These are phyloP conservation scores for Nakaseomyces sp. DNA, from an alignment of 1,139 yeast genomes.

Conservation along the genomic window DNA sequence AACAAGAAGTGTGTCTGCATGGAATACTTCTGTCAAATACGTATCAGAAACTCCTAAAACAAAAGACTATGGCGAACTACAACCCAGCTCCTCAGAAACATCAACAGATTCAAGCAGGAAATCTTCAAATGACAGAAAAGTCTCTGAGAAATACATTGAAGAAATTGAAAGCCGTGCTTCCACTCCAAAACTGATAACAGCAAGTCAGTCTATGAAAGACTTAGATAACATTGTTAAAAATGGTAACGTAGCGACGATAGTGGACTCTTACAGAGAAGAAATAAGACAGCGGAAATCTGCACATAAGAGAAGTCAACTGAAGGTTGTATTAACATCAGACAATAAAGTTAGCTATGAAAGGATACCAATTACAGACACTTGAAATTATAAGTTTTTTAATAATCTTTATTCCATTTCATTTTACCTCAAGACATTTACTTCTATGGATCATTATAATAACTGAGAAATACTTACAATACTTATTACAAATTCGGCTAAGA, in stretches of 20 bases:
- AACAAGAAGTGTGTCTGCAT: constrained; percentile 10
- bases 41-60: neutral
- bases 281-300: constrained; percentile 3
- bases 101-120: neutral
- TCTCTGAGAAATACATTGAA: constrained; percentile 16
- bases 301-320: constrained; percentile 18
- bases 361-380: constrained; percentile 4
- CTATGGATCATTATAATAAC: too few relatives aligned
- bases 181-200: neutral
- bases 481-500: too few relatives aligned
- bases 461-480: too few relatives aligned
- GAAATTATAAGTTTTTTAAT: too few relatives aligned
- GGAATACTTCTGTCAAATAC: constrained; percentile 4
- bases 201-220: neutral
- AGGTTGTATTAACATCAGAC: constrained; percentile 21
- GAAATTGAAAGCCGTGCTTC: constrained; percentile 9
- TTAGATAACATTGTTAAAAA: neutral
- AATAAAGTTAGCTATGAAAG: constrained; percentile 25
- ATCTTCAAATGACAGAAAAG: constrained; percentile 8
- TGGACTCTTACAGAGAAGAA: neutral
- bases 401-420: neutral
- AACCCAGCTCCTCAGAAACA: neutral
- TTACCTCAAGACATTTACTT: neutral
- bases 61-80: neutral
- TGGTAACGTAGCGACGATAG: constrained; percentile 4